These are phyloP conservation scores for Hydrangea macrophylla DNA, from an alignment of 148 eudicot genomes.

Conservation along the genomic window DNA sequence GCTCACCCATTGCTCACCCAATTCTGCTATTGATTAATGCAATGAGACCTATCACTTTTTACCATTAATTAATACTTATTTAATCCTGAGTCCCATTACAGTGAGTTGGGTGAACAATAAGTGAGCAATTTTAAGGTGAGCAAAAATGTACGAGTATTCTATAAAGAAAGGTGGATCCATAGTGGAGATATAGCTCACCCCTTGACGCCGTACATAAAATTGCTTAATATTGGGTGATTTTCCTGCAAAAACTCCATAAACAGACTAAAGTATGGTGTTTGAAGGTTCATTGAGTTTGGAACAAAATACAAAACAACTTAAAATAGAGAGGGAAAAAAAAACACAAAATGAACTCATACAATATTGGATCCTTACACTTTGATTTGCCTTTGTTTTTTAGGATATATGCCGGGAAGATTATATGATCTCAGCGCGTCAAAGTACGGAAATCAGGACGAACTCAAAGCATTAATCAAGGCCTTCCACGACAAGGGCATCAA, in stretches of 20 bases:
- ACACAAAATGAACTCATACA: neutral
- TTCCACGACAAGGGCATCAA: constrained; percentile 52
- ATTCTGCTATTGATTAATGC: too few relatives aligned
- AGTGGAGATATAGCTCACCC: too few relatives aligned
- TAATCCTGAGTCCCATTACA: too few relatives aligned
- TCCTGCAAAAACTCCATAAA: neutral
- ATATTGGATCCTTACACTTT: too few relatives aligned
- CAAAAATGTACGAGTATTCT: too few relatives aligned
- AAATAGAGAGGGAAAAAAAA: neutral
- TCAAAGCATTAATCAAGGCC: constrained; percentile 40
- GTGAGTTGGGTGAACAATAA: too few relatives aligned
- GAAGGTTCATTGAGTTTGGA: neutral
- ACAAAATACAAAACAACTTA: too few relatives aligned
- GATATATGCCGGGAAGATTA: constrained; percentile 69
- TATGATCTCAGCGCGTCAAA: constrained; percentile 62
- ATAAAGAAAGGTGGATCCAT: too few relatives aligned
- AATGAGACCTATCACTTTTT: too few relatives aligned
- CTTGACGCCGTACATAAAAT: neutral
- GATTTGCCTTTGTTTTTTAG: constrained; percentile 20
- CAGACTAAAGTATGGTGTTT: neutral
- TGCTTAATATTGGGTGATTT: neutral
- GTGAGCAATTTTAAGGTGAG: too few relatives aligned
- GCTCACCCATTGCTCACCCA: too few relatives aligned
- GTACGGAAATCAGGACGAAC: constrained; percentile 40
- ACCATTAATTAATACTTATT: too few relatives aligned